Base-by-base conservation (phyloP, 257 asterid genomes). In the Solanum sitiens region DNA sequence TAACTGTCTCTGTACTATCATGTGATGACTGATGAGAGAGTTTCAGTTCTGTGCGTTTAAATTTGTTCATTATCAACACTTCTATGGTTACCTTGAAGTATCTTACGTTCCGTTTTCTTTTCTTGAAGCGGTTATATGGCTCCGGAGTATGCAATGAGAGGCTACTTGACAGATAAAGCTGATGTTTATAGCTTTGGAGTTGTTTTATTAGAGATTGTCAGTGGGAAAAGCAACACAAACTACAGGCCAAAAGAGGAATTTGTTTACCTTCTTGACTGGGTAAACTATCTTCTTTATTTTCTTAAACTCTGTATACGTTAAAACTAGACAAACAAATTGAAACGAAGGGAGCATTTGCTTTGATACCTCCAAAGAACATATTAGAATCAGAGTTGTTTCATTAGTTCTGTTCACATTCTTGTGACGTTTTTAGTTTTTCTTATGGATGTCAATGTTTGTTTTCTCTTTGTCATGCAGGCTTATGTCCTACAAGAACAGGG, bases 401-500 rank as follows among this genome's bases (percentile, higher is more conserved):
- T 20, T 23, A 40, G 59, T 75, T 75, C 35, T 40, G 47, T 0
- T 73, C 30, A 74, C 82, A 21, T 20, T 12, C 20, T 76, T 42
- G 4, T 12, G 18, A 59, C 50, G 5, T 44, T 32, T 0, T 33
- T 32, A 15, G 42, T 39, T 23, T 75, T 14, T 14, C 4, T 3
- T 14, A n/a, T n/a, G 1, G 61, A 42, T 77, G 15, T 27, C 42
- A 45, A 79, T 79, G 20, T 15, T 45, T 23, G 14, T n/a, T 25
- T 76, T 79, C 42, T 79, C 13, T 39, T 67, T 8, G 73, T 47
- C 8, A 12, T 90, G 75, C 86, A 96, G 98, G 99, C 99, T 20
- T 95, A 94, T 83, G 98, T 95, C 84, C 93, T 90, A 61, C 95
- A 94, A 44, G 99, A 96, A 92, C 98, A 95, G 90, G 98, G 98